phyloP scores from a whole-genome alignment of 2,329 filamentous ascomycete species.

The Nothophoma quercina region DNA sequence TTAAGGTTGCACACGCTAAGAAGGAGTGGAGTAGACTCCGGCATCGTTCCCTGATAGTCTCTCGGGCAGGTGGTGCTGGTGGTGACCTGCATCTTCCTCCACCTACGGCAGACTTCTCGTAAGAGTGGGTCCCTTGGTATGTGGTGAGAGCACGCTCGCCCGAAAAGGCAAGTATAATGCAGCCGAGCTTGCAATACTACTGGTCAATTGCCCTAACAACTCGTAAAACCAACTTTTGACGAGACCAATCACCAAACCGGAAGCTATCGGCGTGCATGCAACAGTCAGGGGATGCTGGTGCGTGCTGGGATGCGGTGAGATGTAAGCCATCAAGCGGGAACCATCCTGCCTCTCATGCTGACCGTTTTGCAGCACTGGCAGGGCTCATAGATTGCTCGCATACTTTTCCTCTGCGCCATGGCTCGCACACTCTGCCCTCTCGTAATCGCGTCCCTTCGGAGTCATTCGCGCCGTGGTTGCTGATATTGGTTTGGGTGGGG shows the following conservation, averaged over 20 bases:
- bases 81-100: conserved; percentile 17
- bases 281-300: conserved; percentile 10
- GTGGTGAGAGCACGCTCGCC: conserved; percentile 20
- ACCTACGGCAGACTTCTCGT: conserved; percentile 24
- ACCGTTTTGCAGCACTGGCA: not conserved
- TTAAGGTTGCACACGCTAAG: conserved; percentile 43
- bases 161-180: conserved; percentile 25
- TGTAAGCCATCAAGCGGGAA: conserved; percentile 23
- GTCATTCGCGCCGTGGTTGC: conserved; percentile 4
- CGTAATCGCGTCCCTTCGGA: not conserved
- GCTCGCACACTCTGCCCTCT: not conserved
- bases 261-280: conserved; percentile 22
- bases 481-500: conserved; percentile 14
- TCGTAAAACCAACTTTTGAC: conserved; percentile 11
- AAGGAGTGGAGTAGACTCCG: conserved; percentile 27
- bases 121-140: conserved; percentile 26
- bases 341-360: conserved; percentile 13
- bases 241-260: conserved; percentile 17
- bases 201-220: conserved; percentile 27
- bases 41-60: conserved; percentile 20
- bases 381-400: conserved; percentile 10
- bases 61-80: conserved; percentile 18
- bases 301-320: conserved; percentile 24
- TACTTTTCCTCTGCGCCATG: conserved; percentile 7
- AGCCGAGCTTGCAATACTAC: conserved; percentile 13